These are phyloP conservation scores for Cercis canadensis DNA, from an alignment of 306 rosid species.

Conservation along the genomic window DNA sequence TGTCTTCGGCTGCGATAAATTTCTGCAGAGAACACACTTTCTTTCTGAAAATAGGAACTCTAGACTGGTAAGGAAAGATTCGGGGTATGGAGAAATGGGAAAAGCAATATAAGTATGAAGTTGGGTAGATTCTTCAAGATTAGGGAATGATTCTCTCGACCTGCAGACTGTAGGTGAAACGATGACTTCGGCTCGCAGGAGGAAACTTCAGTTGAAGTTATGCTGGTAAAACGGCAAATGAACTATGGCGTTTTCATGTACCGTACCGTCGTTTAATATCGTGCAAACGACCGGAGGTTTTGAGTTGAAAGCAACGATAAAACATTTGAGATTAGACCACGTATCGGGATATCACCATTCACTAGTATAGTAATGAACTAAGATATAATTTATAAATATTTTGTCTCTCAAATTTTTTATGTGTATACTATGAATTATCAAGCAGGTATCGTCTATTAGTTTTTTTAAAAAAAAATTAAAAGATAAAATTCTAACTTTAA, in stretches of 20 bases:
- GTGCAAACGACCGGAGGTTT: conserved; percentile 16
- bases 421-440: no score
- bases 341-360: no score
- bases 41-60: background rate
- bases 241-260: conserved; percentile 21
- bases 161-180: background rate
- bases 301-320: no score
- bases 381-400: no score
- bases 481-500: no score
- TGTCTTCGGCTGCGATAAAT: background rate
- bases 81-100: background rate
- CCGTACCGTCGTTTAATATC: background rate
- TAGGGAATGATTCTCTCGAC: conserved; percentile 48
- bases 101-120: background rate
- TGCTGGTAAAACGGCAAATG: conserved; percentile 29
- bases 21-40: conserved; percentile 8
- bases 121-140: conserved; percentile 39
- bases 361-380: no score
- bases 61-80: background rate
- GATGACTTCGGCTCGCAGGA: background rate
- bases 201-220: conserved; percentile 15
- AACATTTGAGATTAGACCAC: no score
- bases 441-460: no score
- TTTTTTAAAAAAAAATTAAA: no score
- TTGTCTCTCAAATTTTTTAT: no score